Base-by-base conservation (phyloP, 257 asterid genomes). In the Henckelia pumila region DNA sequence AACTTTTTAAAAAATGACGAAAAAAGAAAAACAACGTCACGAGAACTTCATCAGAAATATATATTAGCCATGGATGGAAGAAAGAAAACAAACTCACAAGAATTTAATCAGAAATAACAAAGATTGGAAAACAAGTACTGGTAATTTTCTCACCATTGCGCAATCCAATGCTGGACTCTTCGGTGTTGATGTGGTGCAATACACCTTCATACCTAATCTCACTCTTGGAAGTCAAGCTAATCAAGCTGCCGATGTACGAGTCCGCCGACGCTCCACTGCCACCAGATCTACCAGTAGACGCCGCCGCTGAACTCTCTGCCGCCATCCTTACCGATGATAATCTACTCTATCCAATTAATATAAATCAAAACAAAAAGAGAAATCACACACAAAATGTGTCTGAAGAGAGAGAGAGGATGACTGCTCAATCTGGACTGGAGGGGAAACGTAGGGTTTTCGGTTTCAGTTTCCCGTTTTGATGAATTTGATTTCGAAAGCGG, bases 171-270 rank as follows among this genome's bases (percentile, higher is more conserved):
- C 96, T 92, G 62, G 98, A 87, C 84, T 92, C 98, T 10, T 89
- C 97, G 52, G 98, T 86, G 80, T 89, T 92, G 85, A 92, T 92
- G 79, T 87, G 87, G 83, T 84, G 83, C 11, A 92, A 78, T 67
- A 92, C 77, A 19, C 98, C 98, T 69, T 92, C 98, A 32, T 92
- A 92, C 68, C 97, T 86, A 85, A 92, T 92, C 87, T 92, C 96
- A 68, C 97, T 92, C 82, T 89, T 92, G 30, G 98, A 92, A 23
- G 95, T 92, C 95, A 89, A 87, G 71, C 96, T 92, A 56, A 92
- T 92, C 81, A 89, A 77, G 78, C 97, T 88, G 24, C 98, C 98
- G 73, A 92, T 78, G 81, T 89, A 92, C 40, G 98, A 86, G 61
- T 92, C 97, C 37, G 97, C 95, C 74, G 97, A 67, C 16, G 95